Percentiles rank a stretch among this genome's conserved stretches.
These are phyloP conservation scores for Neonectria neomacrospora DNA, from an alignment of 2,329 filamentous ascomycete genomes.

Conservation along the genomic window DNA sequence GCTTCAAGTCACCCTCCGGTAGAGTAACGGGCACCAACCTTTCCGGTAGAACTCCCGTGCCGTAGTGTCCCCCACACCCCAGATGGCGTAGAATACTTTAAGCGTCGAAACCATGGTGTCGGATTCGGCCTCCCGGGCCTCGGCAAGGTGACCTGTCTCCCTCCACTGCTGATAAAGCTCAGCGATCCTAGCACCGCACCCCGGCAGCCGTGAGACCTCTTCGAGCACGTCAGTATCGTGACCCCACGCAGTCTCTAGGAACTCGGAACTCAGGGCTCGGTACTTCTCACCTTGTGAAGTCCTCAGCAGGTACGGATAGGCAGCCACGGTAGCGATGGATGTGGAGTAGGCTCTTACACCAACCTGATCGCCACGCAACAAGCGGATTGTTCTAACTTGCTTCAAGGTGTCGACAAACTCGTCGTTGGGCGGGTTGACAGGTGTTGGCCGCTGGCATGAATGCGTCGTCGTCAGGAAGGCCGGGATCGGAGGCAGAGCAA, in stretches of 20 bases:
- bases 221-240: background rate
- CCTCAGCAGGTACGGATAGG: constrained; percentile 73
- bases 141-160: constrained; percentile 67
- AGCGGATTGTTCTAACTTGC: constrained; percentile 77
- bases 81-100: constrained; percentile 82
- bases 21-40: constrained; percentile 45
- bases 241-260: constrained; percentile 21
- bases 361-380: constrained; percentile 78
- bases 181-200: constrained; percentile 84
- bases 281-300: constrained; percentile 53
- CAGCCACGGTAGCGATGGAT: constrained; percentile 83
- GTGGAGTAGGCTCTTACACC: constrained; percentile 89
- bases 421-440: constrained; percentile 75
- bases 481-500: constrained; percentile 72
- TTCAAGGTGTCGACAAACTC: constrained; percentile 79
- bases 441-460: constrained; percentile 83
- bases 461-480: constrained; percentile 72
- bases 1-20: background rate
- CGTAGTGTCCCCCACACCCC: constrained; percentile 88
- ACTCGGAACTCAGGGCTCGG: background rate
- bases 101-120: constrained; percentile 74
- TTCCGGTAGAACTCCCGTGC: constrained; percentile 84
- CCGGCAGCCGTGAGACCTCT: constrained; percentile 72
- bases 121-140: constrained; percentile 70
- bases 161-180: constrained; percentile 81